These are phyloP conservation scores for Ciborinia camelliae DNA, from an alignment of 2,329 filamentous ascomycete genomes.

Conservation along the genomic window DNA sequence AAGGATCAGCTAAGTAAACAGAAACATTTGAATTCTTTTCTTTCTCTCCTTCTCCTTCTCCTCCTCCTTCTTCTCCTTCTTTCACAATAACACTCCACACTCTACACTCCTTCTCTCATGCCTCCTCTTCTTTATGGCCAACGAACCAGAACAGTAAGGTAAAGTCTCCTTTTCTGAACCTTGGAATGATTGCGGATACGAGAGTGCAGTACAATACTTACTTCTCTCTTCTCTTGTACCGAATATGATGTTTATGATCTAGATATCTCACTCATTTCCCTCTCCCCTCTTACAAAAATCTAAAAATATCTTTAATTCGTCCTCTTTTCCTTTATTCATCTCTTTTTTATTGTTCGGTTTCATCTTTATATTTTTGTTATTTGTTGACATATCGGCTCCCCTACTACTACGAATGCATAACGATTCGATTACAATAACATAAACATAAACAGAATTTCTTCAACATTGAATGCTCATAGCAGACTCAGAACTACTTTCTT, in stretches of 20 bases:
- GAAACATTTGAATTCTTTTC: neutral
- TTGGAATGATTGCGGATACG: neutral
- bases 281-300: neutral
- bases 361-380: neutral
- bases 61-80: neutral
- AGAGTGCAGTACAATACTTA: too few relatives aligned
- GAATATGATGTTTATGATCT: neutral
- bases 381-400: constrained; percentile 17
- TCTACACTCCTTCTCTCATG: neutral
- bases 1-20: neutral
- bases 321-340: neutral
- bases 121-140: neutral
- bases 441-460: constrained; percentile 11
- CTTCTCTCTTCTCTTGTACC: neutral
- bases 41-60: too few relatives aligned
- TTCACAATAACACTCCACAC: neutral
- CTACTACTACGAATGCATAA: constrained; percentile 5
- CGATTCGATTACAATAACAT: constrained; percentile 12
- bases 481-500: constrained; percentile 26
- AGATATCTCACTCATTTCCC: neutral
- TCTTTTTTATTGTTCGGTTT: neutral
- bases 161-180: neutral
- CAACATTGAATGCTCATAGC: constrained; percentile 27
- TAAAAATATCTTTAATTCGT: neutral
- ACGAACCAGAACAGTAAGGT: too few relatives aligned